Percentiles rank a stretch among this genome's conserved stretches.
phyloP scores from a whole-genome alignment of 768 basidiomycete genomes.

The Cystobasidium onofrii region DNA sequence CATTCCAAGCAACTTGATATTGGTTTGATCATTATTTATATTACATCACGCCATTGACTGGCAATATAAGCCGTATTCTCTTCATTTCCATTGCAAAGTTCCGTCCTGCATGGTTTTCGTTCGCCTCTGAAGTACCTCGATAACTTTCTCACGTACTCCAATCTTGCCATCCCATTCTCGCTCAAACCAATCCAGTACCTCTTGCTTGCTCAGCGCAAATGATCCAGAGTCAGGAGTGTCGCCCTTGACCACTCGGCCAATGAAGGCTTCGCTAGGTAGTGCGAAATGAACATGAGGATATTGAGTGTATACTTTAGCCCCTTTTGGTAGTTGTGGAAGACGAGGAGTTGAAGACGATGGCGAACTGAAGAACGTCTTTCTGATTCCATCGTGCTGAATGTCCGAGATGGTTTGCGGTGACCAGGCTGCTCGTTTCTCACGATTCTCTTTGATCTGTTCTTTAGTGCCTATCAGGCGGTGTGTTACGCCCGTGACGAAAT shows the following conservation, averaged over 20 bases:
- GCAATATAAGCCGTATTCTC: background rate
- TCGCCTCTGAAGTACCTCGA: slow-evolving; percentile 64
- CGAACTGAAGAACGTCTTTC: slow-evolving; percentile 58
- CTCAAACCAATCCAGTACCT: slow-evolving; percentile 57
- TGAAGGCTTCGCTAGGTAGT: slow-evolving; percentile 69
- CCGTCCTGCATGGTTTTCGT: slow-evolving; percentile 49
- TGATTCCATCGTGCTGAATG: slow-evolving; percentile 54
- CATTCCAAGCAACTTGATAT: too few relatives aligned
- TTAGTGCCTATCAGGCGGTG: slow-evolving; percentile 54
- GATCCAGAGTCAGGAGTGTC: slow-evolving; percentile 57
- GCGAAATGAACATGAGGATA: slow-evolving; percentile 50
- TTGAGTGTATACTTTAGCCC: slow-evolving; percentile 27
- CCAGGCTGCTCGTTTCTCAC: slow-evolving; percentile 55
- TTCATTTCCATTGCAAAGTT: slow-evolving; percentile 38
- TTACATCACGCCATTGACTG: too few relatives aligned
- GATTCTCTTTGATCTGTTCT: slow-evolving; percentile 46
- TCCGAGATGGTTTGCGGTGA: slow-evolving; percentile 58
- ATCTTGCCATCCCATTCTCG: slow-evolving; percentile 52
- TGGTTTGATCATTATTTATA: too few relatives aligned
- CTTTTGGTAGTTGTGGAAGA: slow-evolving; percentile 33
- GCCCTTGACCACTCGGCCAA: slow-evolving; percentile 61
- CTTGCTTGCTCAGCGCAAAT: slow-evolving; percentile 57
- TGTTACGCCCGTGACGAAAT: slow-evolving; percentile 74
- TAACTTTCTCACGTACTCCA: slow-evolving; percentile 66
- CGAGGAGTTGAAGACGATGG: slow-evolving; percentile 32